Evolutionary conservation across 495 filamentous ascomycete species (phyloP).

Genomic region (Hypoxylon lienhwacheense): DNA sequence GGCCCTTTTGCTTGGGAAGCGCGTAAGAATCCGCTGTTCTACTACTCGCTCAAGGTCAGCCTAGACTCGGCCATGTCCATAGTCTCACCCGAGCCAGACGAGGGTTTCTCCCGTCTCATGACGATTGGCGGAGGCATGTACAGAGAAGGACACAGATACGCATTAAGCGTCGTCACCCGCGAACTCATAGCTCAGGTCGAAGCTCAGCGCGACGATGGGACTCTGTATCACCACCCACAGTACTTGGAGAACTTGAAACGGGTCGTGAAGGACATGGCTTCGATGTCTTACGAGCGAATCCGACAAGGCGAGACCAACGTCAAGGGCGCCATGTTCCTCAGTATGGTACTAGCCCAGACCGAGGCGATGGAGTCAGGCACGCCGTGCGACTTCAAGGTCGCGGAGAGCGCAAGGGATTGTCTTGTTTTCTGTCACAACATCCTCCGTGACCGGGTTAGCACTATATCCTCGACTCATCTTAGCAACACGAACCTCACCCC

Average conservation of each 20-base stretch:
- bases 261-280: conserved; percentile 40
- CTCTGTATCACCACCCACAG: conserved; percentile 27
- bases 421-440: conserved; percentile 38
- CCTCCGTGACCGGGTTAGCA: conserved; percentile 19
- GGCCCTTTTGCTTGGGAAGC: conserved; percentile 56
- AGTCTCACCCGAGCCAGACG: conserved; percentile 48
- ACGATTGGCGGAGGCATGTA: conserved; percentile 52
- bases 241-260: conserved; percentile 40
- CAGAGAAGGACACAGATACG: conserved; percentile 47
- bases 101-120: conserved; percentile 46
- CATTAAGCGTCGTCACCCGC: conserved; percentile 38
- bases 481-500: conserved; percentile 18
- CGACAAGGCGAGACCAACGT: conserved; percentile 55
- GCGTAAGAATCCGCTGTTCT: conserved; percentile 52
- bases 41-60: conserved; percentile 59
- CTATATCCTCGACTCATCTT: conserved; percentile 2
- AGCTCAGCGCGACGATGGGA: conserved; percentile 37
- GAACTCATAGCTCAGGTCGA: conserved; percentile 47
- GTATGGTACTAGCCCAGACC: conserved; percentile 48
- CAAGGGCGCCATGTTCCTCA: conserved; percentile 51
- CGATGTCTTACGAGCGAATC: conserved; percentile 45
- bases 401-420: conserved; percentile 34
- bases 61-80: conserved; percentile 56
- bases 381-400: conserved; percentile 28
- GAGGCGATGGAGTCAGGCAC: conserved; percentile 40